These are phyloP conservation scores for Lipomyces mesembrius DNA, from an alignment of 805 yeast species.

Conservation along the genomic window DNA sequence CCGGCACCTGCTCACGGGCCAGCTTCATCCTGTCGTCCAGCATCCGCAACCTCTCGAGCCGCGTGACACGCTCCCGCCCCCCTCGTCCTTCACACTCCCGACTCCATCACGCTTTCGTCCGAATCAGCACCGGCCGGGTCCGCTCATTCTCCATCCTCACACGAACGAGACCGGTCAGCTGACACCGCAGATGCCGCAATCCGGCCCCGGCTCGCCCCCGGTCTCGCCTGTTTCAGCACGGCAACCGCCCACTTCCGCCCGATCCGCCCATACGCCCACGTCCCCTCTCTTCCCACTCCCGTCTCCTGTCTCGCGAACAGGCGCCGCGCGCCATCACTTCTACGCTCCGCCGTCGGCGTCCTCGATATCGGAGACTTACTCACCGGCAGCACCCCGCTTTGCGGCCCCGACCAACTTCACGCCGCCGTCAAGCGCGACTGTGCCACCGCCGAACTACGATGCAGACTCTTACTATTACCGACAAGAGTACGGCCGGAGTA, in stretches of 20 bases:
- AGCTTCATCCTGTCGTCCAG: constrained; percentile 11
- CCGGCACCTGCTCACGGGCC: constrained; percentile 11
- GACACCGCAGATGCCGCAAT: constrained; percentile 10
- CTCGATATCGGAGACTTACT: neutral
- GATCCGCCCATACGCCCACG: constrained; percentile 17
- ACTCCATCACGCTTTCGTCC: constrained; percentile 34
- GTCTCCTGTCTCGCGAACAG: constrained; percentile 10
- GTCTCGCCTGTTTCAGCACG: constrained; percentile 13
- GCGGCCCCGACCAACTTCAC: constrained; percentile 6
- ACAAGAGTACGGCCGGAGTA: neutral
- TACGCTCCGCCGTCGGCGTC: constrained; percentile 6
- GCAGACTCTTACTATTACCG: constrained; percentile 3
- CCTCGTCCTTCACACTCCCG: constrained; percentile 23
- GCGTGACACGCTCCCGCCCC: constrained; percentile 21
- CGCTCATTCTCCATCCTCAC: constrained; percentile 27
- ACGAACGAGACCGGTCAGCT: constrained; percentile 7
- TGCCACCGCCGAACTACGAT: constrained; percentile 11
- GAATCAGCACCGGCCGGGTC: constrained; percentile 33
- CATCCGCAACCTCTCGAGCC: constrained; percentile 3
- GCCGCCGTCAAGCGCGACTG: constrained; percentile 19
- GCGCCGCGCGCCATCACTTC: neutral
- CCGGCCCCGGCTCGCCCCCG: constrained; percentile 23
- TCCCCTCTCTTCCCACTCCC: constrained; percentile 19
- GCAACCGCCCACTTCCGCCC: constrained; percentile 8
- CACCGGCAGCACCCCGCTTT: constrained; percentile 19